Conservation (phyloP, 2,329 filamentous ascomycete genomes). For the Neonectria coccinea region DNA sequence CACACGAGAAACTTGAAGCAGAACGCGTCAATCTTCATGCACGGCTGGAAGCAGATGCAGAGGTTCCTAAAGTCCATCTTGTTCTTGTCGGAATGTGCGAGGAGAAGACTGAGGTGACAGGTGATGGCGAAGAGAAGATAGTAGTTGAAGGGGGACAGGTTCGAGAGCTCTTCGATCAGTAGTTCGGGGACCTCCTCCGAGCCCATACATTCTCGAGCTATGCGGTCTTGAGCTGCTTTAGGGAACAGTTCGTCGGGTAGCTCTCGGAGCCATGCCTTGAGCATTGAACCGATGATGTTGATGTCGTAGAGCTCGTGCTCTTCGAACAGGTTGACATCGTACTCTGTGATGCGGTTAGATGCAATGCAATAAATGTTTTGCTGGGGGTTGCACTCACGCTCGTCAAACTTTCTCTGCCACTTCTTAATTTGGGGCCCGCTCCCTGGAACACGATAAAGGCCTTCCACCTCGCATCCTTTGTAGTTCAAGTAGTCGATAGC, state of each 20-base stretch:
- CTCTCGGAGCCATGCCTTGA: slow-evolving; percentile 95
- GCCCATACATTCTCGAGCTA: slow-evolving; percentile 82
- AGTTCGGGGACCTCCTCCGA: slow-evolving; percentile 84
- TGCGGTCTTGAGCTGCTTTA: slow-evolving; percentile 82
- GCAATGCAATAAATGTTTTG: background rate
- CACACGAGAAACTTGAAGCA: slow-evolving; percentile 96
- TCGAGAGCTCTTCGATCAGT: slow-evolving; percentile 91
- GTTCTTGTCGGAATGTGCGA: slow-evolving; percentile 94
- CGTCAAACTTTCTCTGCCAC: slow-evolving; percentile 92
- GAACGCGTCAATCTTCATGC: slow-evolving; percentile 94
- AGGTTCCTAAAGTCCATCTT: slow-evolving; percentile 98
- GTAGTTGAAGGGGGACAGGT: slow-evolving; percentile 96
- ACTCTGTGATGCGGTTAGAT: slow-evolving; percentile 63
- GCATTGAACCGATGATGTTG: slow-evolving; percentile 95
- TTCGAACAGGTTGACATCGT: slow-evolving; percentile 90
- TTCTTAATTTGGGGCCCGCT: slow-evolving; percentile 91
- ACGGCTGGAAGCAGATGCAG: slow-evolving; percentile 96
- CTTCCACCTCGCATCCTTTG: slow-evolving; percentile 93
- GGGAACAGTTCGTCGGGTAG: slow-evolving; percentile 95
- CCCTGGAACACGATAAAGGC: slow-evolving; percentile 91
- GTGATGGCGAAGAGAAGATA: slow-evolving; percentile 98
- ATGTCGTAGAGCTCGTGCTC: slow-evolving; percentile 92
- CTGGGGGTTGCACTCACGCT: slow-evolving; percentile 64
- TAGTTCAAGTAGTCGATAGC: slow-evolving; percentile 97
- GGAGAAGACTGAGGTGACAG: slow-evolving; percentile 90